Base-by-base conservation (phyloP, 2,329 filamentous ascomycete genomes). In the Neurospora crassa region DNA sequence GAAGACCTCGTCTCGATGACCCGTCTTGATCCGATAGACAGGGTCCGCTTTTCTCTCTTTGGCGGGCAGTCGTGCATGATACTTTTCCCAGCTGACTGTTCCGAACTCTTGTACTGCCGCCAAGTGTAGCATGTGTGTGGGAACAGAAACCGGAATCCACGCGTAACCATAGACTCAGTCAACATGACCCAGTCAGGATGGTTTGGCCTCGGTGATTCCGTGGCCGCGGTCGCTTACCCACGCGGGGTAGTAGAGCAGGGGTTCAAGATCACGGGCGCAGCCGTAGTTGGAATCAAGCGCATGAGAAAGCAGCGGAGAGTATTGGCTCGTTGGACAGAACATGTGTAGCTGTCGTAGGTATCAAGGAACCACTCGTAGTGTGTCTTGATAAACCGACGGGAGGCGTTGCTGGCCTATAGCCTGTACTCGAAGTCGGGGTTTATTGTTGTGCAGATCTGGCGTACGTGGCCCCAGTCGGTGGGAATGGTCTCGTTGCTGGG, bases 231-330 rank as follows among this genome's bases (percentile, higher is more conserved):
- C 83, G 0, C 90, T 92, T 72, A 88, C 88, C 75, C 90, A 92
- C 68, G 89, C 88, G 18, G 88, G 88, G 79, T 91, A 91, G 69
- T 86, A 84, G 69, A 90, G 86, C 18, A 91, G 84, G 67, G 89
- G 88, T 74, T 91, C 89, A 68, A 92, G 84, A 68, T 86, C 86
- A 72, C 89, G 86, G 75, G 89, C 87, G 82, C 90, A 93, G 75
- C 90, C 90, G 88, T 90, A 83, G 79, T 94, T 92, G 69, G 94
- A 82, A 78, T 94, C 92, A 73, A 94, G 68, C 89, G 86, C 41
- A 95, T 84, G n/a, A 94, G 86, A 78, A 94, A 94, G 82, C 94
- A 94, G 69, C 92, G 87, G 76, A 95, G 91, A 11, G 90, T 84
- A 77, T 94, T 91, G 71, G 91, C 90, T 72, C 91, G 88, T 81